These are phyloP conservation scores for Rhodamnia argentea DNA, from an alignment of 345 rosid species.

Conservation along the genomic window DNA sequence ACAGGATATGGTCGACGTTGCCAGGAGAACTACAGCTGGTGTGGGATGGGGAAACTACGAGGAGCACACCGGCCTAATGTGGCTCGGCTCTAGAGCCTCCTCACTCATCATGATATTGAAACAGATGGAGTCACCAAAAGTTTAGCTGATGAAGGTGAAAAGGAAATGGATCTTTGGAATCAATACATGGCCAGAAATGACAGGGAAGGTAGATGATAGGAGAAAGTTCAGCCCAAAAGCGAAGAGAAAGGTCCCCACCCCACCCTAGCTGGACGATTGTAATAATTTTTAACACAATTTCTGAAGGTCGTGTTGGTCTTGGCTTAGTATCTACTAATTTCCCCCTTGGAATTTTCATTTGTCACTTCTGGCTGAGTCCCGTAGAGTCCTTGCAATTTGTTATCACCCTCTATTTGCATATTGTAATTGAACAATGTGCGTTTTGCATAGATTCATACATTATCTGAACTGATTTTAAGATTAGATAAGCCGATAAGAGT, in stretches of 20 bases:
- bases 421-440: background rate
- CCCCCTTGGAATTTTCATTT: too few species aligned
- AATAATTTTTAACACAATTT: too few species aligned
- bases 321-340: too few species aligned
- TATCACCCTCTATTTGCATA: background rate
- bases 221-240: slow-evolving; percentile 6
- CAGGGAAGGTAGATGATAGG: background rate
- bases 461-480: background rate
- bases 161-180: slow-evolving; percentile 4
- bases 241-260: background rate
- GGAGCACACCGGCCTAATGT: slow-evolving; percentile 8
- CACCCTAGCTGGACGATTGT: too few species aligned
- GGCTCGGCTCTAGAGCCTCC: slow-evolving; percentile 19
- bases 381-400: background rate
- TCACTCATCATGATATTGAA: slow-evolving; percentile 16
- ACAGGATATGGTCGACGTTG: background rate
- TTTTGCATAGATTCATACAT: background rate
- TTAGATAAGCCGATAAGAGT: background rate
- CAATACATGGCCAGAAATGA: background rate
- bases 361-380: background rate
- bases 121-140: slow-evolving; percentile 2
- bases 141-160: background rate
- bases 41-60: slow-evolving; percentile 28
- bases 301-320: too few species aligned
- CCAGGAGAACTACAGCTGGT: background rate